Conservation (phyloP, 1,284 basidiomycete genomes). For the Kwoniella shivajii region DNA sequence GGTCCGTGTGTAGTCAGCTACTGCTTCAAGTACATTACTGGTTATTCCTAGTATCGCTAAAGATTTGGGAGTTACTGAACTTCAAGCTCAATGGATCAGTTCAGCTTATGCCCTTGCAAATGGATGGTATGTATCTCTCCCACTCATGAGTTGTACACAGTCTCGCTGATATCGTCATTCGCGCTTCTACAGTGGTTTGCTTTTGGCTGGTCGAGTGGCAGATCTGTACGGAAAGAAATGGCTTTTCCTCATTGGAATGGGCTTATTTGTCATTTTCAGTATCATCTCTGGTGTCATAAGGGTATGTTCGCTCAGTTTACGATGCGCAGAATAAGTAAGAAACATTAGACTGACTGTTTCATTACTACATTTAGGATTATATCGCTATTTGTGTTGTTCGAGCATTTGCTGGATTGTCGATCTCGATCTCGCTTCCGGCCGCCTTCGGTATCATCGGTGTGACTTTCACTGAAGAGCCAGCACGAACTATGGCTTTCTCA, state of each 20-base stretch:
- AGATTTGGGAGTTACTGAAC: conserved; percentile 36
- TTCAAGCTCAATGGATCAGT: conserved; percentile 48
- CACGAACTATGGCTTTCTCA: conserved; percentile 41
- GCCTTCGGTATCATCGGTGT: conserved; percentile 45
- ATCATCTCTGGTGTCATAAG: conserved; percentile 30
- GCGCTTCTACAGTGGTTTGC: conserved; percentile 40
- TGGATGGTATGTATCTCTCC: conserved; percentile 24
- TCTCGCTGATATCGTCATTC: neutral
- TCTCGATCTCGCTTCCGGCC: conserved; percentile 35
- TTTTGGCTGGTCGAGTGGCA: conserved; percentile 51
- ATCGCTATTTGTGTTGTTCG: conserved; percentile 32
- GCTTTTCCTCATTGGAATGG: conserved; percentile 47
- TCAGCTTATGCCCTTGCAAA: conserved; percentile 52
- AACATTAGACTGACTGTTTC: neutral
- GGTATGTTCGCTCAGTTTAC: too few species aligned
- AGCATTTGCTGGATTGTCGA: conserved; percentile 31
- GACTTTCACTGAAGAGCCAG: conserved; percentile 37
- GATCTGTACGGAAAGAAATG: conserved; percentile 50
- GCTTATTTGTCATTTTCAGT: conserved; percentile 18
- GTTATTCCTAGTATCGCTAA: conserved; percentile 50
- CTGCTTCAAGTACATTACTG: conserved; percentile 11
- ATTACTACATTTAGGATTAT: conserved; percentile 15
- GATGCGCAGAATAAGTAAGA: neutral
- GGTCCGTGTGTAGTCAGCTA: conserved; percentile 26
- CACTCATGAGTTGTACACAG: neutral